Base-by-base conservation (phyloP, 441 rosid species). In the Erodium moschatum region DNA sequence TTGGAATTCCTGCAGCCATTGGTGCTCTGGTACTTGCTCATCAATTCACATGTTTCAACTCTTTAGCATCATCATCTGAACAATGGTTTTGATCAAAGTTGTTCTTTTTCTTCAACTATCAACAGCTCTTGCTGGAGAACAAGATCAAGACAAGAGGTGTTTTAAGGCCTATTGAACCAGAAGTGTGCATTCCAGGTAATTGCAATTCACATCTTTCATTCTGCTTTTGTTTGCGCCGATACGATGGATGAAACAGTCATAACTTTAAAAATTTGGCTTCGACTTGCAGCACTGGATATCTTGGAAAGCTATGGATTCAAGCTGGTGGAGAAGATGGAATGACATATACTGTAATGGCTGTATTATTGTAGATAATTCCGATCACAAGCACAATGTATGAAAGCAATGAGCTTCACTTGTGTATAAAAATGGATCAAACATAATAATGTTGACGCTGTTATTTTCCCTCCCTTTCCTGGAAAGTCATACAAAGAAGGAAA, bases 171-270 rank as follows among this genome's bases (percentile, higher is more conserved):
- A 76, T 84, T 8, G 84, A 81, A 75, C 95, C 95, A 21, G 97
- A 91, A 84, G 96, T 93, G 3, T 91, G 91, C 72, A 38, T 80
- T 65, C 95, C 97, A 82, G 95, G 98, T 93, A 86, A 40, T 8
- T 29, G 46, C 46, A 40, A 1, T 11, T 40, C 46, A 11, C 1
- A 40, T 40, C 46, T 40, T 40, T 40, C 12, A 11, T 40, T 40
- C 46, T 40, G 46, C 46, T 40, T 11, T 8, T 0, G 12, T 40
- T 40, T 6, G 12, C 8, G 2, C 1, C 46, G 1, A 7, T 40
- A 40, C 7, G 46, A 40, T 40, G 46, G 12, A 40, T 40, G 46
- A 40, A 40, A 40, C 46, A 7, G 46, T 40, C 46, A 7, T 40
- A 16, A 16, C 3, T 18, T n/a, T 77, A 40, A 54, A 69, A 29